A percentile compares a stretch with the other conserved stretches of the same genome.
Conservation (phyloP, 352 stramenopile genomes). For the Pythium graminicola region DNA sequence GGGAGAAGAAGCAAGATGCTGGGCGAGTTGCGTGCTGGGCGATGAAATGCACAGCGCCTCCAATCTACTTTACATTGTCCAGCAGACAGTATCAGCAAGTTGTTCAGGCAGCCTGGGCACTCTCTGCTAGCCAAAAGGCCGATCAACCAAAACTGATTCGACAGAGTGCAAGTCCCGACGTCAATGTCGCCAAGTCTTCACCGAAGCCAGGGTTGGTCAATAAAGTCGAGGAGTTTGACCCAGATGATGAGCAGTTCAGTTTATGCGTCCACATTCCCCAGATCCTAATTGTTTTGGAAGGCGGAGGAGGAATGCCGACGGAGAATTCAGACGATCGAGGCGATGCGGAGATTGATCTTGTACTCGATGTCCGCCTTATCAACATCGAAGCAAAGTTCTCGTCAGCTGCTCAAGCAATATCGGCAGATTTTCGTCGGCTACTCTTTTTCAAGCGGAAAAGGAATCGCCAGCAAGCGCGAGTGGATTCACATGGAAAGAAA, state of each 20-base stretch:
- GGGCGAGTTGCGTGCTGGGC: slow-evolving; percentile 44
- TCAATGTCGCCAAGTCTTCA: not conserved
- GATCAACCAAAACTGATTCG: slow-evolving; percentile 10
- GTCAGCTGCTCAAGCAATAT: slow-evolving; percentile 40
- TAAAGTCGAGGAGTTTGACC: slow-evolving; percentile 36
- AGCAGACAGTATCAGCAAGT: slow-evolving; percentile 65
- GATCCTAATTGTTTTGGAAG: slow-evolving; percentile 57
- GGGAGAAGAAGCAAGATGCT: slow-evolving; percentile 39
- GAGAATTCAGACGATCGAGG: not conserved
- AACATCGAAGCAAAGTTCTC: slow-evolving; percentile 64
- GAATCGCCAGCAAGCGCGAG: not conserved
- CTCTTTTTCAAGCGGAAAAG: slow-evolving; percentile 39
- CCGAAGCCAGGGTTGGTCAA: not conserved
- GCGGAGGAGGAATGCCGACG: slow-evolving; percentile 22
- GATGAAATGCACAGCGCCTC: slow-evolving; percentile 59
- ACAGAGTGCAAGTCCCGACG: slow-evolving; percentile 9
- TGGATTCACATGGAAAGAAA: slow-evolving; percentile 23
- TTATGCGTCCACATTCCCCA: slow-evolving; percentile 60
- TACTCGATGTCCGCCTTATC: slow-evolving; percentile 49
- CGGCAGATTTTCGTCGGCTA: slow-evolving; percentile 38
- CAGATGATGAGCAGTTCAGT: slow-evolving; percentile 53
- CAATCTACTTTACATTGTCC: slow-evolving; percentile 64
- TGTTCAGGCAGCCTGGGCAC: slow-evolving; percentile 47
- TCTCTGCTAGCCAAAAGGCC: slow-evolving; percentile 19
- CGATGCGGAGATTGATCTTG: slow-evolving; percentile 43